phyloP scores from a whole-genome alignment of 768 basidiomycete genomes.

The Leccinellum rugosiceps region DNA sequence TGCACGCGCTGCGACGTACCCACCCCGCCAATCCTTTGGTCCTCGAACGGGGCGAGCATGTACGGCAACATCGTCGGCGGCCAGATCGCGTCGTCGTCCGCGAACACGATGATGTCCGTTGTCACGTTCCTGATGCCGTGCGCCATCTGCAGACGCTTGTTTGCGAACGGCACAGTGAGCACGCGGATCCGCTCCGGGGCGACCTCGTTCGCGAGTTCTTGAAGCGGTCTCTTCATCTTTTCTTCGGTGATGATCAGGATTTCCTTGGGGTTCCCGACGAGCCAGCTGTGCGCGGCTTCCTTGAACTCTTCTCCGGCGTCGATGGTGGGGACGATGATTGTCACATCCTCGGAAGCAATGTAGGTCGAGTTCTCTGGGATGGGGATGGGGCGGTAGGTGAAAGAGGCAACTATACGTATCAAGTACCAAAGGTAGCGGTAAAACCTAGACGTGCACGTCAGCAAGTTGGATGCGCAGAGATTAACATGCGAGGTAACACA shows the following conservation, averaged over 20 bases:
- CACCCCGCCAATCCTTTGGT: slow-evolving; percentile 90
- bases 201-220: slow-evolving; percentile 85
- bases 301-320: slow-evolving; percentile 96
- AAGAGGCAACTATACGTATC: slow-evolving; percentile 77
- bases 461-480: neutral
- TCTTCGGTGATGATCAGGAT: slow-evolving; percentile 79
- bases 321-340: slow-evolving; percentile 94
- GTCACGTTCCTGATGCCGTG: slow-evolving; percentile 89
- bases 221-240: slow-evolving; percentile 84
- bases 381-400: slow-evolving; percentile 84
- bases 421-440: slow-evolving; percentile 93
- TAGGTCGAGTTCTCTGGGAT: slow-evolving; percentile 90
- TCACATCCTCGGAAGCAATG: slow-evolving; percentile 87
- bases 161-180: slow-evolving; percentile 87
- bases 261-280: slow-evolving; percentile 87
- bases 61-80: slow-evolving; percentile 87
- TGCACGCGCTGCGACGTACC: slow-evolving; percentile 90
- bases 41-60: slow-evolving; percentile 89
- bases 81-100: slow-evolving; percentile 96
- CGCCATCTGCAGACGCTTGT: slow-evolving; percentile 92
- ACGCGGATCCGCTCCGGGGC: slow-evolving; percentile 83
- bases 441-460: slow-evolving; percentile 49
- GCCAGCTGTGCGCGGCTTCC: slow-evolving; percentile 90
- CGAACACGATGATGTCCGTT: slow-evolving; percentile 92
- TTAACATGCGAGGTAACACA: slow-evolving; percentile 31